phyloP scores from a whole-genome alignment of 2,329 filamentous ascomycete species.

The Leptodontidium sp. region DNA sequence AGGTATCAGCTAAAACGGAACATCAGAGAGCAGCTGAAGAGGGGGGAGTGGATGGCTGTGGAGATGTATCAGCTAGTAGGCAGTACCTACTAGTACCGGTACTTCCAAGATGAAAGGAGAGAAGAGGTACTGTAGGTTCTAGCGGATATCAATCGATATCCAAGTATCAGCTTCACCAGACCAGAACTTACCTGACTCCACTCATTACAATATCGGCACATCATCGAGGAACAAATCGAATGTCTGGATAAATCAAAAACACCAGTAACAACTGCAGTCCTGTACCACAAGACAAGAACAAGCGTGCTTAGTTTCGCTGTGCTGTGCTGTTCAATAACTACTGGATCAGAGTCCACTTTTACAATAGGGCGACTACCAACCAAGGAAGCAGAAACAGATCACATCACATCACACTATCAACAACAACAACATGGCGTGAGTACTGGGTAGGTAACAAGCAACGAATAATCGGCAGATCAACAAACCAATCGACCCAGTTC shows the following conservation, averaged over 20 bases:
- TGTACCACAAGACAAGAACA: constrained; percentile 3
- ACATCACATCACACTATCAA: constrained; percentile 12
- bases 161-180: background rate
- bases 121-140: background rate
- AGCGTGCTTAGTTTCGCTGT: background rate
- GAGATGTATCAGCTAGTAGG: background rate
- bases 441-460: background rate
- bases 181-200: background rate
- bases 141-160: background rate
- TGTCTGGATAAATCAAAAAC: background rate
- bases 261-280: background rate
- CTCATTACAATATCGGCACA: background rate
- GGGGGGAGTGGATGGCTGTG: background rate
- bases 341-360: constrained; percentile 26
- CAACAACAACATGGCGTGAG: constrained; percentile 18
- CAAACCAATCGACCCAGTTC: background rate
- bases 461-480: constrained; percentile 21
- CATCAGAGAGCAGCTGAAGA: constrained; percentile 8
- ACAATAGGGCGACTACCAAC: constrained; percentile 3
- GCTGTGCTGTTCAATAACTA: constrained; percentile 23
- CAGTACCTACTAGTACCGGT: background rate
- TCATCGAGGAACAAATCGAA: constrained; percentile 3
- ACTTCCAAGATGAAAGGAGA: too few species aligned
- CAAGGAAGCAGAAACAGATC: constrained; percentile 5
- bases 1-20: constrained; percentile 8